Conservation (phyloP, 495 filamentous ascomycete genomes). For the Letharia columbiana region DNA sequence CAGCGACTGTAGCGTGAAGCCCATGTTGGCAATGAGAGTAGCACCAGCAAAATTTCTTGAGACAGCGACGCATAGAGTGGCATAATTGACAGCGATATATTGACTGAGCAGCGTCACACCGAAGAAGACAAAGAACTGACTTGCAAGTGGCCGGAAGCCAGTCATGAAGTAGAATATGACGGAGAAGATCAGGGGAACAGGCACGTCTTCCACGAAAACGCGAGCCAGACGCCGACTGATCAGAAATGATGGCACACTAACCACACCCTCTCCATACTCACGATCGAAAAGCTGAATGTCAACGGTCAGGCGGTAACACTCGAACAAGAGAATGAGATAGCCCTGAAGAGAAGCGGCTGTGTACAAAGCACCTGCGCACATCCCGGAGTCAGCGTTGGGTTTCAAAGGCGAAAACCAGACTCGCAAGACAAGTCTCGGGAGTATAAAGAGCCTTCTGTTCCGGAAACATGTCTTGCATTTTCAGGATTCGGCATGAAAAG, state of each 20-base stretch:
- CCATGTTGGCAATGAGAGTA: slow-evolving; percentile 56
- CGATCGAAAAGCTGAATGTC: slow-evolving; percentile 69
- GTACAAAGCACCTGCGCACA: neutral
- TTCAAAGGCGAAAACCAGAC: neutral
- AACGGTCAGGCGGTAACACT: slow-evolving; percentile 59
- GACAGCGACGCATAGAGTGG: slow-evolving; percentile 49
- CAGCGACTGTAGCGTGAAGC: slow-evolving; percentile 61
- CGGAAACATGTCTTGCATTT: neutral
- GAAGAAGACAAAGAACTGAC: slow-evolving; percentile 62
- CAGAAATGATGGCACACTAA: slow-evolving; percentile 56
- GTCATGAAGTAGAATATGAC: slow-evolving; percentile 70
- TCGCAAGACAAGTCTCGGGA: neutral
- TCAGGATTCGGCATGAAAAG: neutral
- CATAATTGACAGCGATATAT: slow-evolving; percentile 56
- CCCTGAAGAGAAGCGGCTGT: slow-evolving; percentile 33
- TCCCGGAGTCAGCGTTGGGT: neutral
- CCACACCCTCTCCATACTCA: slow-evolving; percentile 61
- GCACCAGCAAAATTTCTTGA: slow-evolving; percentile 55
- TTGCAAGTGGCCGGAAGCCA: slow-evolving; percentile 51
- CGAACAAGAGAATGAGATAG: slow-evolving; percentile 64
- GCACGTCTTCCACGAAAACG: slow-evolving; percentile 57
- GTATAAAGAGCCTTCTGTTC: neutral
- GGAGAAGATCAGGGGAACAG: slow-evolving; percentile 57
- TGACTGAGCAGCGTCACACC: slow-evolving; percentile 53
- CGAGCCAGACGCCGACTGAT: slow-evolving; percentile 57